Percentiles rank a stretch among this genome's conserved stretches.
These are phyloP conservation scores for Proteromonas lacertae DNA, from an alignment of 352 stramenopile genomes.

Conservation along the genomic window DNA sequence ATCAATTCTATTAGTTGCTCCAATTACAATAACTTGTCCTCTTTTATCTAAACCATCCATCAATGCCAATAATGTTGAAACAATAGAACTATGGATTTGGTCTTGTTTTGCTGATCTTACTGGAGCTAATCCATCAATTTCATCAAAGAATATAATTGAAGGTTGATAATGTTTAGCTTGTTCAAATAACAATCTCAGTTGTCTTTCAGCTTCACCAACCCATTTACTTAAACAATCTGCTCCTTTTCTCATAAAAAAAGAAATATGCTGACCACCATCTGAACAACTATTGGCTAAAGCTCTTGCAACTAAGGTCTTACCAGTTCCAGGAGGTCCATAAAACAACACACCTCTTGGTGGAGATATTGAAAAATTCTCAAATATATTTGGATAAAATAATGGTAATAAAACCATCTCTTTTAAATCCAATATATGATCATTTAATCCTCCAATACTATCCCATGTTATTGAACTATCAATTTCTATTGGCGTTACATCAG, in stretches of 20 bases:
- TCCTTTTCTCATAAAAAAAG: constrained; percentile 68
- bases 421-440: constrained; percentile 36
- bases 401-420: constrained; percentile 71
- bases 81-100: constrained; percentile 58
- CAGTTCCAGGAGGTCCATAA: too few species aligned
- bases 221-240: constrained; percentile 53
- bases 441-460: constrained; percentile 35
- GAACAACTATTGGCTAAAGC: constrained; percentile 44
- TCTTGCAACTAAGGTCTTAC: constrained; percentile 38
- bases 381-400: constrained; percentile 56
- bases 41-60: constrained; percentile 35
- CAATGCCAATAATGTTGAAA: constrained; percentile 50
- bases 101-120: constrained; percentile 57
- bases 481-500: background rate
- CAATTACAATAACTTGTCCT: constrained; percentile 53
- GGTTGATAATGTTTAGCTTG: constrained; percentile 22
- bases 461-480: constrained; percentile 29
- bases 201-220: constrained; percentile 51
- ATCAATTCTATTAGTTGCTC: constrained; percentile 56
- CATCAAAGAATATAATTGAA: constrained; percentile 74
- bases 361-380: constrained; percentile 24
- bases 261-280: constrained; percentile 23
- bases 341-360: too few species aligned
- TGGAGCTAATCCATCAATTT: constrained; percentile 55
- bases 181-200: constrained; percentile 51